These are phyloP conservation scores for Chlorella sp. DNA, from an alignment of 139 green algal species.

Conservation along the genomic window DNA sequence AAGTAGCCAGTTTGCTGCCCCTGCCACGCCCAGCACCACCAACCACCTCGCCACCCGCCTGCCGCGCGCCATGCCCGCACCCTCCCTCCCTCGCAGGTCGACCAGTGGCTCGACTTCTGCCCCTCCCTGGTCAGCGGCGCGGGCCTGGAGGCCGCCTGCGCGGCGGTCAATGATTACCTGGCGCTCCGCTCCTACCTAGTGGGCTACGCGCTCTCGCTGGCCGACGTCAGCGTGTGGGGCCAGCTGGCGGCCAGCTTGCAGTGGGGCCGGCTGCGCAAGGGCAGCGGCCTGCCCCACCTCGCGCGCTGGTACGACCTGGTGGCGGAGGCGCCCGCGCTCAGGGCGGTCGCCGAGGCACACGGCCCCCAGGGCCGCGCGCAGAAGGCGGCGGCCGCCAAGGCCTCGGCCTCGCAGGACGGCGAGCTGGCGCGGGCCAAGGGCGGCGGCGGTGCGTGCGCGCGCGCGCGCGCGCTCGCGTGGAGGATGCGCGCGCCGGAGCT, in stretches of 20 bases:
- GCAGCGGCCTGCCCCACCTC: conserved; percentile 67
- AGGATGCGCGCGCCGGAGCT: not conserved
- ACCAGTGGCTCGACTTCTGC: conserved; percentile 84
- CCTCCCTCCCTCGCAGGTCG: conserved; percentile 57
- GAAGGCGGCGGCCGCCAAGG: conserved; percentile 27
- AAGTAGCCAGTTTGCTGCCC: not conserved
- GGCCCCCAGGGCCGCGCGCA: conserved; percentile 40
- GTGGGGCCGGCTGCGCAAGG: conserved; percentile 70
- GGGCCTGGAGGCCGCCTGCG: conserved; percentile 65
- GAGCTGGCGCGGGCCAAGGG: conserved; percentile 35
- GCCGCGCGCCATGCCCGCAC: not conserved
- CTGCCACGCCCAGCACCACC: not conserved
- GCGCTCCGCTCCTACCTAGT: conserved; percentile 84
- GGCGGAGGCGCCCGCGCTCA: conserved; percentile 42
- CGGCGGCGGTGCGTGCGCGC: conserved; percentile 7
- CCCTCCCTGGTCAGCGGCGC: conserved; percentile 58
- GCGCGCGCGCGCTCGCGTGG: not conserved
- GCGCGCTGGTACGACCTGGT: conserved; percentile 80
- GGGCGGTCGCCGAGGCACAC: conserved; percentile 44
- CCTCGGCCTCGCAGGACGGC: conserved; percentile 27
- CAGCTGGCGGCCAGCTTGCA: conserved; percentile 66
- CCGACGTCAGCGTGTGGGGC: conserved; percentile 89
- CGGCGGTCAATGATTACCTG: conserved; percentile 73
- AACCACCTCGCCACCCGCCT: not conserved
- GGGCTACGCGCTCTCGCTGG: conserved; percentile 72